Percentiles rank a stretch among this genome's conserved stretches.
Evolutionary conservation across 495 filamentous ascomycete genomes (phyloP).

Genomic region (Aspergillus panamensis): DNA sequence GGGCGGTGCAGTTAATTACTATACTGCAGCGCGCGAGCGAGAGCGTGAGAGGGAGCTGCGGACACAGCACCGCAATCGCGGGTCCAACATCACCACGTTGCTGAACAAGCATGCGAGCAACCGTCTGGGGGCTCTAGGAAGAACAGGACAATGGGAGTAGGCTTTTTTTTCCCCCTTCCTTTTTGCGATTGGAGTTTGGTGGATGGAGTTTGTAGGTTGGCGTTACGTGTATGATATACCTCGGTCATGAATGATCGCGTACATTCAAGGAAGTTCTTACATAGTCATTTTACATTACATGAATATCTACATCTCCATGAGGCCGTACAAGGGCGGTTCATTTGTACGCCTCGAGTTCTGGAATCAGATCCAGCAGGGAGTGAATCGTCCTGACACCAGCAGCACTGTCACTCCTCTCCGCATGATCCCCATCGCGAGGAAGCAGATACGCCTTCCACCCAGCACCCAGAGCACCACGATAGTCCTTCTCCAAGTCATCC

Average conservation of each 20-base stretch:
- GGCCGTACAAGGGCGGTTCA: neutral
- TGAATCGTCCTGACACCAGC: slow-evolving; percentile 22
- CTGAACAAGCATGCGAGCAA: slow-evolving; percentile 36
- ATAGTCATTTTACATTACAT: neutral
- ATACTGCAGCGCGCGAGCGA: slow-evolving; percentile 70
- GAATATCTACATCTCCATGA: slow-evolving; percentile 4
- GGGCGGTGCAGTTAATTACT: slow-evolving; percentile 70
- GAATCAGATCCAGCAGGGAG: slow-evolving; percentile 32
- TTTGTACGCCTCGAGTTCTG: slow-evolving; percentile 2
- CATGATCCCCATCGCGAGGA: slow-evolving; percentile 28
- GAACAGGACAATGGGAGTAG: slow-evolving; percentile 41
- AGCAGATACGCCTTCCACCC: slow-evolving; percentile 62
- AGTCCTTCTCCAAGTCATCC: slow-evolving; percentile 63
- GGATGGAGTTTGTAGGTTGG: neutral
- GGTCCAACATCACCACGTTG: slow-evolving; percentile 36
- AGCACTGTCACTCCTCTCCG: neutral
- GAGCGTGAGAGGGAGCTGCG: slow-evolving; percentile 60
- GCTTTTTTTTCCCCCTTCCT: neutral
- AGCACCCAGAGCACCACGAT: slow-evolving; percentile 53
- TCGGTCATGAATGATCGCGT: neutral
- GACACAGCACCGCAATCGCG: slow-evolving; percentile 41
- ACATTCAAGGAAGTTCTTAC: slow-evolving; percentile 2
- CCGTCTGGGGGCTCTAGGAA: slow-evolving; percentile 33
- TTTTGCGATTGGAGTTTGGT: neutral
- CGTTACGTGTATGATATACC: neutral